Evolutionary conservation across 352 stramenopile species (phyloP), one percentile per base, ranked within the genome.

Genomic region (Pythium chondricola): DNA sequence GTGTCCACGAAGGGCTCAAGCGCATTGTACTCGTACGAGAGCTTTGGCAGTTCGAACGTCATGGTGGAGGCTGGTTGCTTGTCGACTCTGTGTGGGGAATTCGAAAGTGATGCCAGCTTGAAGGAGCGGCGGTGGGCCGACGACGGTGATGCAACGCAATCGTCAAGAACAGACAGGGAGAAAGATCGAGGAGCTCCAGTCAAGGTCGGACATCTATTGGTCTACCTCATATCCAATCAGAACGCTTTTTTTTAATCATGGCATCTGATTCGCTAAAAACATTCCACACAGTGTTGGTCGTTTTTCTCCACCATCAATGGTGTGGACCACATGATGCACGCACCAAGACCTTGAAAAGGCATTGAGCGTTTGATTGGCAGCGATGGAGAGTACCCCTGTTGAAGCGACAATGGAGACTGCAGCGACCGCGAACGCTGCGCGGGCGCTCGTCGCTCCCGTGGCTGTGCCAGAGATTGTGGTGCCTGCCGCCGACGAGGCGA

Each of bases 1-100:
- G 87, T 89, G 67, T 90, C 82, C 65, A 96, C 85, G 42, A 89
- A 90, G 22, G 86, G 86, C 63, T 93, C 85, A 40, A 96, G 70
- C 40, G 85, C 79, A 48, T 88, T 87, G 65, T 95, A 95, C 41
- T 82, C 70, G 65, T 95, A 94, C 21, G 70, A 55, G 63, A 94
- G 72, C 63, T 86, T 79, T 30, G 77, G 85, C 48, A 93, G 60
- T 57, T 83, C 65, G 53, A 90, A 90, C 60, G 75, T 69, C 81
- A 90, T 90, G 18, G 48, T 73, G 29, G 11, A 16, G 13, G 22
- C 2, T n/a, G 14, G 18, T 16, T 7, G 6, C 39, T 14, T 27
- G 35, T 22, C 26, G 32, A n/a, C 22, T 65, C 25, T 41, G 52
- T 74, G 51, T 36, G 46, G 70, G 60, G 37, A 71, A 83, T 61